Conservation (phyloP, 768 basidiomycete genomes). For the Leccinum subtestaceum region DNA sequence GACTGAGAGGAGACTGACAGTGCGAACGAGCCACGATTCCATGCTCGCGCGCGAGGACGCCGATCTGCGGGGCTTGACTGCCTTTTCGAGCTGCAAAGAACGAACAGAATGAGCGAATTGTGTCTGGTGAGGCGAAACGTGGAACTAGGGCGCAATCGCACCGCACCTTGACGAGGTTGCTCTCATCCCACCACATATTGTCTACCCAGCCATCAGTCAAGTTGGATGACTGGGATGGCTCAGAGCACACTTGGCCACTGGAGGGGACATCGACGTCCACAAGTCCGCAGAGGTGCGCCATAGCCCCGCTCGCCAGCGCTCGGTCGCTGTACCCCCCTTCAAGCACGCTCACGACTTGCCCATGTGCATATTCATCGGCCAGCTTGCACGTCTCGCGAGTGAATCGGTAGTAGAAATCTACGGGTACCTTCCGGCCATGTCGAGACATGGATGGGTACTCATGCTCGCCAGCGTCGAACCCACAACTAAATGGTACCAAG, state of each 20-base stretch:
- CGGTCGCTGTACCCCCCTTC: conserved; percentile 96
- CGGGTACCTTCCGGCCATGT: conserved; percentile 85
- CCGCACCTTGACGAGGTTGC: conserved; percentile 56
- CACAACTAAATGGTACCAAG: conserved; percentile 53
- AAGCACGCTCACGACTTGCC: conserved; percentile 80
- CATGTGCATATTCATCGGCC: conserved; percentile 60
- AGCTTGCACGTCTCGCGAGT: conserved; percentile 67
- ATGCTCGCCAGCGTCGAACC: conserved; percentile 93
- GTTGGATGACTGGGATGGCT: not conserved
- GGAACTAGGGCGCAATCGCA: not conserved
- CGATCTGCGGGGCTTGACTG: conserved; percentile 57
- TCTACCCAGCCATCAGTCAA: conserved; percentile 31
- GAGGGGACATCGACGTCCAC: conserved; percentile 20
- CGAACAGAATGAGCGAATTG: not conserved
- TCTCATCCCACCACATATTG: conserved; percentile 59
- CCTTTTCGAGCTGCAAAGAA: conserved; percentile 55
- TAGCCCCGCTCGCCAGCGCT: conserved; percentile 77
- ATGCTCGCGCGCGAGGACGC: conserved; percentile 23
- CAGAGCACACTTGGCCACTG: not conserved
- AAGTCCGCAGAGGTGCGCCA: conserved; percentile 80
- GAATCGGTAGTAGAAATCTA: conserved; percentile 82
- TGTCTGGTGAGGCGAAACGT: not conserved
- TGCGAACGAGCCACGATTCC: conserved; percentile 60
- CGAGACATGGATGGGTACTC: conserved; percentile 90
- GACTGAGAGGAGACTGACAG: conserved; percentile 31